Base-by-base conservation (phyloP, 1,139 yeast species). In the Pichia sp. region DNA sequence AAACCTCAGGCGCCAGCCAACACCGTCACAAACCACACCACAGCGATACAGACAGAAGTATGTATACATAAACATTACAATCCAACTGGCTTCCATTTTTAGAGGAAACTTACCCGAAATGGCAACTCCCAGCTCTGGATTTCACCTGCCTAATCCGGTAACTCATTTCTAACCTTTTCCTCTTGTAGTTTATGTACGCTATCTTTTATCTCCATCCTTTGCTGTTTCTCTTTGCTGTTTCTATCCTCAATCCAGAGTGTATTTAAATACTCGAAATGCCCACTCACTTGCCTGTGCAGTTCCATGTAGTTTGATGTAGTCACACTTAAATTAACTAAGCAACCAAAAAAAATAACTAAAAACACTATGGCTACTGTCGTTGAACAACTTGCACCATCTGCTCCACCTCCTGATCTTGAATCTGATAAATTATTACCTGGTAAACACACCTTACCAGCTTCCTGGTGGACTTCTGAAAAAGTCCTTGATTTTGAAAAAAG, bases 391-490 rank as follows among this genome's bases (percentile, higher is more conserved):
- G 56, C 57, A 43, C 64, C 66, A 39, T 43, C 52, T 34, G 64
- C 66, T 19, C 60, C 64, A 47, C 65, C 67, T 36, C 44, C 56
- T 45, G 65, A 62, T 49, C 46, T 44, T 14, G 56, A 58, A 29
- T 56, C 52, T 13, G 65, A 59, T 11, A 60, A 58, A 33, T 53
- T 62, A 30, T 53, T 63, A 36, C 68, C 67, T 43, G 81, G 81
- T 30, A 78, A 77, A 61, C 84, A 80, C 65, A 80, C 85, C 0
- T 70, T 80, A 47, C 85, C 85, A 29, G 82, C 85, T 6, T 77
- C 83, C 41, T 80, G 84, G 84, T 80, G 84, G 83, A 77, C 79
- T 16, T 77, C 82, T 9, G 79, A 77, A 51, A 75, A 76, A 55
- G 75, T 80, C 46, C 77, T 75, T 62, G 84, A 80, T 44, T 70